phyloP scores from a whole-genome alignment of 2,329 filamentous ascomycete genomes.

The Cordyceps tenuipes region DNA sequence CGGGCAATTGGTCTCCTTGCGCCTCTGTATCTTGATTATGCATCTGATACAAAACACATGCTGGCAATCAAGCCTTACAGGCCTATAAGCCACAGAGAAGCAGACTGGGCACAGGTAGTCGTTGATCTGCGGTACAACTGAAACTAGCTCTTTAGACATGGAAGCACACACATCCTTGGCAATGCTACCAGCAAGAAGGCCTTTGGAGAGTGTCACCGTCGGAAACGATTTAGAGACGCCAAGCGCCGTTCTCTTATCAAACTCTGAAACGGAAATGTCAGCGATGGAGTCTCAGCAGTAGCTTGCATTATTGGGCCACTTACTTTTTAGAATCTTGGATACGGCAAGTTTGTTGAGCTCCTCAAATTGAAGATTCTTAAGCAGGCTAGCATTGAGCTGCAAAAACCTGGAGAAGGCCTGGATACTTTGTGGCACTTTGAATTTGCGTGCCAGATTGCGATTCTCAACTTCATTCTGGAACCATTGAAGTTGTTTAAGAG shows the following conservation, averaged over 20 bases:
- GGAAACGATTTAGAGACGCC: conserved; percentile 58
- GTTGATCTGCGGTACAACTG: conserved; percentile 70
- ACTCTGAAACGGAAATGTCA: conserved; percentile 48
- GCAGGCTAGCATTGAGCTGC: conserved; percentile 62
- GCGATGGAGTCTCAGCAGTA: neutral
- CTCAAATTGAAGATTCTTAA: conserved; percentile 75
- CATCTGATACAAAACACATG: conserved; percentile 82
- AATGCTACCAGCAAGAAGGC: conserved; percentile 57
- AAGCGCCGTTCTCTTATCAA: conserved; percentile 76
- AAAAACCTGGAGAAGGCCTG: conserved; percentile 61
- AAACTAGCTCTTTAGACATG: conserved; percentile 63
- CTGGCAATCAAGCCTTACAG: conserved; percentile 65
- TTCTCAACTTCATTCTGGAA: conserved; percentile 62
- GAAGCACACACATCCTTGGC: conserved; percentile 69
- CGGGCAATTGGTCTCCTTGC: conserved; percentile 61
- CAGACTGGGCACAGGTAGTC: conserved; percentile 80
- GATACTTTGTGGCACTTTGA: conserved; percentile 59
- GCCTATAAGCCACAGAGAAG: conserved; percentile 69
- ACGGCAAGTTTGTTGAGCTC: conserved; percentile 75
- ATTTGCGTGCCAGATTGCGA: conserved; percentile 48
- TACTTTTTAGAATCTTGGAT: conserved; percentile 78
- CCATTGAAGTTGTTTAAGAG: conserved; percentile 58
- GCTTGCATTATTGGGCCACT: conserved; percentile 17
- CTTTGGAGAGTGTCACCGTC: conserved; percentile 46
- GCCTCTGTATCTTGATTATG: conserved; percentile 69